A percentile compares a stretch with the other conserved stretches of the same genome.
These are phyloP conservation scores for Chionographis japonica DNA, from an alignment of 106 monocot genomes.

Conservation along the genomic window DNA sequence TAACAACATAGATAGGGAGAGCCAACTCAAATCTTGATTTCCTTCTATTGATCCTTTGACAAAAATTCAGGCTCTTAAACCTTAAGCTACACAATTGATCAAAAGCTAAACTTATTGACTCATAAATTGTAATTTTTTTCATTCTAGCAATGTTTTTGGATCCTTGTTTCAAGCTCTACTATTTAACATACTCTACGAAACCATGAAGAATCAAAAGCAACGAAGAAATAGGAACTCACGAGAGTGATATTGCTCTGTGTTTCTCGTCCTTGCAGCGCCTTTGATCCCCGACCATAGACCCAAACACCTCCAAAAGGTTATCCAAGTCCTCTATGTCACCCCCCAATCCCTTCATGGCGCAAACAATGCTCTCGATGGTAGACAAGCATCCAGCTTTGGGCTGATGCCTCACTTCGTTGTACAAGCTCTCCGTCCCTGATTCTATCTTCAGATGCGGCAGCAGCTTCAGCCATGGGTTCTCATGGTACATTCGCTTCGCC, in stretches of 20 bases:
- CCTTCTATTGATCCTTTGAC: too few species aligned
- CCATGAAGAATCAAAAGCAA: too few species aligned
- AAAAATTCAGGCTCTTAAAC: too few species aligned
- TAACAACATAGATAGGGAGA: too few species aligned
- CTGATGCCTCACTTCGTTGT: constrained; percentile 84
- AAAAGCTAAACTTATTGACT: too few species aligned
- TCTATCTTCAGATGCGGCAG: constrained; percentile 70
- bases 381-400: constrained; percentile 79
- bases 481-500: constrained; percentile 81
- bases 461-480: constrained; percentile 90
- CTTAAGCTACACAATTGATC: too few species aligned
- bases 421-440: constrained; percentile 53
- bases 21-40: too few species aligned
- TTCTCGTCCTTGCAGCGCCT: constrained; percentile 74
- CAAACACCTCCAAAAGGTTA: constrained; percentile 63
- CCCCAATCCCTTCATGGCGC: constrained; percentile 62
- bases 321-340: constrained; percentile 51
- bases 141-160: too few species aligned
- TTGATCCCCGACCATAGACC: constrained; percentile 84
- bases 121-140: too few species aligned
- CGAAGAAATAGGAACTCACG: too few species aligned
- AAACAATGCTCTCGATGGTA: constrained; percentile 87
- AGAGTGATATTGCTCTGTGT: constrained; percentile 6
- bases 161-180: too few species aligned
- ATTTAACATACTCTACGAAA: too few species aligned